Evolutionary conservation across 1,139 yeast genomes (phyloP).

Genomic region (Yamadazyma buinensis): DNA sequence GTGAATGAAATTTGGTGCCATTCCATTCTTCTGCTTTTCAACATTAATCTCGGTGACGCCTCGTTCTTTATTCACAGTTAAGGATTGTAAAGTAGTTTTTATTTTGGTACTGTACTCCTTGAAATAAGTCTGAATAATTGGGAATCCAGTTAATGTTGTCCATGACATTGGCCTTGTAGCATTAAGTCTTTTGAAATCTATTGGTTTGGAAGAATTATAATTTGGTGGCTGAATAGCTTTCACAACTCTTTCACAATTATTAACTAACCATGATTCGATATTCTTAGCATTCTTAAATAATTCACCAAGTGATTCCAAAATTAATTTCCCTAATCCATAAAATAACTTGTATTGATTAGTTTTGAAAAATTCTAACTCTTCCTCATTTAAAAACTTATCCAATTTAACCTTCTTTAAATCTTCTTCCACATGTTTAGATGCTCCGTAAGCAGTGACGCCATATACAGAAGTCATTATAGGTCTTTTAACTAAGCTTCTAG

Average conservation of each 20-base stretch:
- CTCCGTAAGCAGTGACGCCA: constrained; percentile 42
- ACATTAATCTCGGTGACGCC: constrained; percentile 22
- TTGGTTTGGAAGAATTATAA: not conserved
- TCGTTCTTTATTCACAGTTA: constrained; percentile 18
- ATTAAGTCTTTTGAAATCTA: constrained; percentile 17
- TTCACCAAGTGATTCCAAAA: constrained; percentile 30
- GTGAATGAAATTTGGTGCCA: constrained; percentile 46
- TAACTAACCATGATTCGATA: constrained; percentile 37
- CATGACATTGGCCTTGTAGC: constrained; percentile 38
- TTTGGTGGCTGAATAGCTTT: constrained; percentile 20
- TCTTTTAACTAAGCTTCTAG: constrained; percentile 37
- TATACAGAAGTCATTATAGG: constrained; percentile 49
- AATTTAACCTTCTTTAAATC: constrained; percentile 12
- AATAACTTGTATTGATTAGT: constrained; percentile 9
- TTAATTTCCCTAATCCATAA: constrained; percentile 23
- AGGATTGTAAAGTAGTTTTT: constrained; percentile 25
- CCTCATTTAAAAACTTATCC: constrained; percentile 1
- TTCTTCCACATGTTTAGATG: constrained; percentile 28
- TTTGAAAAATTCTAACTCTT: constrained; percentile 5
- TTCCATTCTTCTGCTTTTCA: constrained; percentile 33
- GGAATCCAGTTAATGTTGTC: constrained; percentile 42
- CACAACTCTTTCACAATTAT: constrained; percentile 27
- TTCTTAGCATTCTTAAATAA: constrained; percentile 32
- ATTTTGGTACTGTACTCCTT: constrained; percentile 11
- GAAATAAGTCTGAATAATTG: constrained; percentile 38